Evolutionary conservation across 805 yeast species (phyloP).

Genomic region (Saccharomycopsis microspora): DNA sequence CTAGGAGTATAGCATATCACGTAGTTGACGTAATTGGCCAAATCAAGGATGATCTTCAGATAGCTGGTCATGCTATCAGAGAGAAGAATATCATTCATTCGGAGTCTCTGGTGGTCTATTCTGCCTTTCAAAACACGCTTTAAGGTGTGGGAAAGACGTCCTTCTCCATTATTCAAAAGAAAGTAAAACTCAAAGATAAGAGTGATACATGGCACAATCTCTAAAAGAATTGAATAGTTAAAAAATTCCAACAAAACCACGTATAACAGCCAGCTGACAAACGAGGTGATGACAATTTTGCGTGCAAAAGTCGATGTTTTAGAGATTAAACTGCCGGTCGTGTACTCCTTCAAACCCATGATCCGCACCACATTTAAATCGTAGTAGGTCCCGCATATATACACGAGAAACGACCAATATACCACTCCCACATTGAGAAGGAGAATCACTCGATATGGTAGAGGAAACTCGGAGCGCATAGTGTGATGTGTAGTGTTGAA

Average conservation of each 20-base stretch:
- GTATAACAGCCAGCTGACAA: conserved; percentile 4
- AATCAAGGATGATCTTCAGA: conserved; percentile 64
- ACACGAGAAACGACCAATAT: conserved; percentile 5
- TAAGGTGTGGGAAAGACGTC: conserved; percentile 37
- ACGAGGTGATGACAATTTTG: neutral
- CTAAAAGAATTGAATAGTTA: neutral
- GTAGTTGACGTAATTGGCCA: conserved; percentile 32
- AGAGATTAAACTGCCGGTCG: neutral
- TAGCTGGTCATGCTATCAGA: conserved; percentile 83
- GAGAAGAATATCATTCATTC: conserved; percentile 72
- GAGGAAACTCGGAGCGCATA: neutral
- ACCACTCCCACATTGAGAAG: conserved; percentile 9
- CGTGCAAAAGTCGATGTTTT: conserved; percentile 3
- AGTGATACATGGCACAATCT: conserved; percentile 9
- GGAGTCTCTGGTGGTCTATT: conserved; percentile 39
- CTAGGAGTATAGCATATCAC: conserved; percentile 18
- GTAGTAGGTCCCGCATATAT: neutral
- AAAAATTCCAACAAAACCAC: neutral
- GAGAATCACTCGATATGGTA: conserved; percentile 6
- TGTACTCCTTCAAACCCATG: conserved; percentile 1
- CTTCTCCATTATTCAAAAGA: conserved; percentile 14
- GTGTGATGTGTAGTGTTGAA: no score
- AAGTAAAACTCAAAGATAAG: conserved; percentile 3
- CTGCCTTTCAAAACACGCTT: conserved; percentile 46
- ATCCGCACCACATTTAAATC: conserved; percentile 3